Percentiles rank a stretch among this genome's conserved stretches.
Evolutionary conservation across 2,329 filamentous ascomycete genomes (phyloP).

Genomic region (Trichoderma hamatum): DNA sequence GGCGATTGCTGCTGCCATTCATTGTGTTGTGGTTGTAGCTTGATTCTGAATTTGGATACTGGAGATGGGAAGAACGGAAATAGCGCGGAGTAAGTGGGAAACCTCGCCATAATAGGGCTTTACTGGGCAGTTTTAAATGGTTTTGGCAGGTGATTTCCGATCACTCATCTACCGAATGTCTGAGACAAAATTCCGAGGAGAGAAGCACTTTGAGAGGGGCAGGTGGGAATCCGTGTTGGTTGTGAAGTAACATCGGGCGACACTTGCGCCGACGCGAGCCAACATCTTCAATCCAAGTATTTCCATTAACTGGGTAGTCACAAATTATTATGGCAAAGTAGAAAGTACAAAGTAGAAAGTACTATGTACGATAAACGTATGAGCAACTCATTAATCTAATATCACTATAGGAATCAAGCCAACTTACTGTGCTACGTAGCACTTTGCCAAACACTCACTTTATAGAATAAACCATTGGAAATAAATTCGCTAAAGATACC

Average conservation of each 20-base stretch:
- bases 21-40: background rate
- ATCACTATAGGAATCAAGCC: background rate
- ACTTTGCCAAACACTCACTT: background rate
- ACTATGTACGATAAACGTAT: background rate
- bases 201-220: background rate
- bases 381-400: background rate
- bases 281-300: background rate
- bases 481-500: background rate
- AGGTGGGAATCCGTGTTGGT: background rate
- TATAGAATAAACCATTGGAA: background rate
- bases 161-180: background rate
- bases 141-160: background rate
- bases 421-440: background rate
- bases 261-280: background rate
- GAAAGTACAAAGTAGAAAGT: too few species aligned
- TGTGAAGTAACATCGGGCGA: background rate
- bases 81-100: background rate
- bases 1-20: background rate
- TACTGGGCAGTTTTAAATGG: background rate
- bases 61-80: background rate
- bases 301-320: background rate
- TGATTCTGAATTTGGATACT: background rate
- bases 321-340: background rate
- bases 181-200: background rate
- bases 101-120: background rate